Base-by-base conservation (phyloP, 2,329 filamentous ascomycete species). In the Verruconis gallopava region DNA sequence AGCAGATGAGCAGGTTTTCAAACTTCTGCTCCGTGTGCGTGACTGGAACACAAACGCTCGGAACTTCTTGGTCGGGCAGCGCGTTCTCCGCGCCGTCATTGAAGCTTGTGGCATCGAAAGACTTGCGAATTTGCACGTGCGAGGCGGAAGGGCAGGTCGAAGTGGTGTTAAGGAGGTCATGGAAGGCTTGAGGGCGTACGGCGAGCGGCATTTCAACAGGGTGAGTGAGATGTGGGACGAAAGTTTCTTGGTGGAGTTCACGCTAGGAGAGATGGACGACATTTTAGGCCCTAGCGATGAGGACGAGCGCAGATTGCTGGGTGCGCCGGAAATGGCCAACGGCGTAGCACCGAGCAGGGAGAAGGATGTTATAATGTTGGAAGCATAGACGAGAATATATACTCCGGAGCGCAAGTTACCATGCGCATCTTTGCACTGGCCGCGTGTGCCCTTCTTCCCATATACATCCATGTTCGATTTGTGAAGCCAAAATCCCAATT, bases 1-100 rank as follows among this genome's bases (percentile, higher is more conserved):
- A 4, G 81, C 80, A 3, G 80, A 91, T 51, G 81, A 89, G 51
- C 89, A 96, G 57, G 73, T 98, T 12, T 93, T 85, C 61, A 69
- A 77, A 4, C 72, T 98, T 12, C 72, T 98, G 1, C 68, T 89
- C 28, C 72, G 91, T 45, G 63, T 95, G 35, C 74, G 93, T 36
- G 91, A 98, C 63, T 98, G 91, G 91, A 98, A 98, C 58, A 93
- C 91, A 3, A 96, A 96, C 52, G 86, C 85, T 0, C 74, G 85
- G 47, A 93, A 85, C 3, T 80, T 86, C 1, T 73, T 79, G 4
- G 77, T 96, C 1, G 83, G 91, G 1, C 91, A 98, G 62, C 76
- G 80, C 22, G 79, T 98, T 12, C 65, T 98, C 5, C 81, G 78
- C 66, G 76, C 82, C 1, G 56, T 98, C 5, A 77, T 44, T n/a